Conservation (phyloP, 2,329 filamentous ascomycete genomes). For the Hypoxylon sp. region DNA sequence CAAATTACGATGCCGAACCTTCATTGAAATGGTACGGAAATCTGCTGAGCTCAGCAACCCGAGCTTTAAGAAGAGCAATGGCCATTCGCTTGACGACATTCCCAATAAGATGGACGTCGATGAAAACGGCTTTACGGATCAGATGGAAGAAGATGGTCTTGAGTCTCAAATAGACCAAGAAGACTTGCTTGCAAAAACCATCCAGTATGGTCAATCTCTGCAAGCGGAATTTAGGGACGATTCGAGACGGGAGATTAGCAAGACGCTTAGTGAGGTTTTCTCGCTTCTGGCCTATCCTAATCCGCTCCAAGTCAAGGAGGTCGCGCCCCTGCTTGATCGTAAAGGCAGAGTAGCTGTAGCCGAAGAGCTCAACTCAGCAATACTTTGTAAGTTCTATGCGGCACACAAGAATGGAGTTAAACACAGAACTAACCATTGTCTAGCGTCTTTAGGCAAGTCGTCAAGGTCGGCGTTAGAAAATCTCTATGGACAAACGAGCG, state of each 20-base stretch:
- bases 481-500: slow-evolving; percentile 87
- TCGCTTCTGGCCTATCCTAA: slow-evolving; percentile 89
- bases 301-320: slow-evolving; percentile 78
- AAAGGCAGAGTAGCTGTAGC: slow-evolving; percentile 83
- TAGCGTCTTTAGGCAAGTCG: slow-evolving; percentile 91
- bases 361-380: slow-evolving; percentile 94
- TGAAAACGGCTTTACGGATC: slow-evolving; percentile 60
- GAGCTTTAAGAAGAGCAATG: slow-evolving; percentile 60
- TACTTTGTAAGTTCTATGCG: slow-evolving; percentile 77
- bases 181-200: slow-evolving; percentile 75
- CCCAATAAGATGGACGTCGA: slow-evolving; percentile 68
- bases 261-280: slow-evolving; percentile 86
- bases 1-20: slow-evolving; percentile 88
- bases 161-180: slow-evolving; percentile 51
- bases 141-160: slow-evolving; percentile 68
- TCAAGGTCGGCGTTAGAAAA: slow-evolving; percentile 88
- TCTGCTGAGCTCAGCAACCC: slow-evolving; percentile 74
- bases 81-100: slow-evolving; percentile 63
- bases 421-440: slow-evolving; percentile 30
- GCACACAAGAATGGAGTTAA: background rate
- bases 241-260: slow-evolving; percentile 76
- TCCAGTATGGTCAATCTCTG: slow-evolving; percentile 85
- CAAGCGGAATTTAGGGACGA: slow-evolving; percentile 83
- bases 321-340: slow-evolving; percentile 83
- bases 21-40: slow-evolving; percentile 91